Conservation (phyloP, 306 rosid species). For the Vigna angularis region DNA sequence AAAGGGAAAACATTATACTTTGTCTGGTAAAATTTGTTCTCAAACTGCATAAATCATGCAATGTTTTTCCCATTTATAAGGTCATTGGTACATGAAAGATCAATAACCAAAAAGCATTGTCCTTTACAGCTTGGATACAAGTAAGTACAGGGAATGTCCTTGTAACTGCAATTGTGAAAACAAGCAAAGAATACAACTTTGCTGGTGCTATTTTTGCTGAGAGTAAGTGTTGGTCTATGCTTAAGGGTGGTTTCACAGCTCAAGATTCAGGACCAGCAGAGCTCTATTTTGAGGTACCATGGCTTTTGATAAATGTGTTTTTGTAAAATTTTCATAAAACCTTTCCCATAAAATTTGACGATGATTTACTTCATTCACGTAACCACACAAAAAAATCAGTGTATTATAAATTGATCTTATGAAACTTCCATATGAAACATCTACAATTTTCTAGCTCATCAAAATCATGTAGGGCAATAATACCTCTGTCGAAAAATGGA, state of each 20-base stretch:
- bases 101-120: neutral
- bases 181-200: constrained; percentile 46
- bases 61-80: neutral
- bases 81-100: neutral
- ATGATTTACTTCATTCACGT: too few species aligned
- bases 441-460: neutral
- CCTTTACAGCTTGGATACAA: constrained; percentile 64
- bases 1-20: constrained; percentile 55
- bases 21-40: constrained; percentile 60
- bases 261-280: constrained; percentile 57
- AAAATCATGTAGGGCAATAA: constrained; percentile 55
- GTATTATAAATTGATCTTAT: too few species aligned
- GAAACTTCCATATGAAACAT: neutral
- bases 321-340: too few species aligned
- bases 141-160: constrained; percentile 54
- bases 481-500: constrained; percentile 62
- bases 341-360: neutral
- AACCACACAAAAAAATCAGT: too few species aligned
- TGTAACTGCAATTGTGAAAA: constrained; percentile 62
- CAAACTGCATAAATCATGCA: neutral
- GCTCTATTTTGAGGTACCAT: constrained; percentile 72
- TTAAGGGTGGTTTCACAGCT: constrained; percentile 76
- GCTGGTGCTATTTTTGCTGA: constrained; percentile 59
- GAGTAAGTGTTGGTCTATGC: constrained; percentile 82
- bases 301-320: too few species aligned